These are phyloP conservation scores for Boehmeria nivea DNA, from an alignment of 306 rosid species.

Conservation along the genomic window DNA sequence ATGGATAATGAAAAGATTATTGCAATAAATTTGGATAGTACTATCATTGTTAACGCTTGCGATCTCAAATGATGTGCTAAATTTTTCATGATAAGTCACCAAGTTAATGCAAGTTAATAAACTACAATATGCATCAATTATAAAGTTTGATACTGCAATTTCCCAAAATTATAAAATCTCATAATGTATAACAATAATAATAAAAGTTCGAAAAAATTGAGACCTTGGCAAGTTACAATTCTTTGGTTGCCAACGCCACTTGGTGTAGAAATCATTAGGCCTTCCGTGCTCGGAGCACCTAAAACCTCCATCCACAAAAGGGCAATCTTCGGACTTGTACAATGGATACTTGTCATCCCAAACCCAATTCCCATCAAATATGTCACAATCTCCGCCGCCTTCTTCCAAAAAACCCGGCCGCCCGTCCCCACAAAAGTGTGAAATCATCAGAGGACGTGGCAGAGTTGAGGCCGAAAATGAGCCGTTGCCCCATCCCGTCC, in stretches of 20 bases:
- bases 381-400: conserved; percentile 45
- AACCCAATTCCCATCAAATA: conserved; percentile 80
- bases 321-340: conserved; percentile 53
- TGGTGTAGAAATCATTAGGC: conserved; percentile 60
- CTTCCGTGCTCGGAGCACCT: conserved; percentile 81
- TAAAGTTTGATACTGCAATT: too few species aligned
- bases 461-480: conserved; percentile 14
- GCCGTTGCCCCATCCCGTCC: too few species aligned
- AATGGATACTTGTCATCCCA: conserved; percentile 86
- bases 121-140: too few species aligned
- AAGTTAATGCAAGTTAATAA: too few species aligned
- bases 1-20: too few species aligned
- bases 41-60: too few species aligned
- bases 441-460: not conserved
- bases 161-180: too few species aligned
- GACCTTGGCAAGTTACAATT: conserved; percentile 84
- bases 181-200: not conserved
- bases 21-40: too few species aligned
- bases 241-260: conserved; percentile 92
- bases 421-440: conserved; percentile 9
- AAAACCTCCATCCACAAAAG: conserved; percentile 66
- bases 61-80: too few species aligned
- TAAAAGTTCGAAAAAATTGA: not conserved
- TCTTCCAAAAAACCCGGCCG: conserved; percentile 43
- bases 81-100: too few species aligned